phyloP scores from a whole-genome alignment of 2,329 filamentous ascomycete species.

The Fusarium solani-melongenae region DNA sequence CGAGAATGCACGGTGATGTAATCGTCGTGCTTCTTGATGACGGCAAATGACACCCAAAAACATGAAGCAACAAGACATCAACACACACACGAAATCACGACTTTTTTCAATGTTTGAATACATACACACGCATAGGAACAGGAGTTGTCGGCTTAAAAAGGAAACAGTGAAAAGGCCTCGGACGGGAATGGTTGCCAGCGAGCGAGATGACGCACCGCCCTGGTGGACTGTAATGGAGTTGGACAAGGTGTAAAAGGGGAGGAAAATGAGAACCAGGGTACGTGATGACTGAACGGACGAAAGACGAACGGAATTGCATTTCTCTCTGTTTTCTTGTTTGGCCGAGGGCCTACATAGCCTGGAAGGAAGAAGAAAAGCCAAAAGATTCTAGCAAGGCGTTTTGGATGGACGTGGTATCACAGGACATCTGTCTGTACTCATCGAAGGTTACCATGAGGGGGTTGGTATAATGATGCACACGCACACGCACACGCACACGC shows the following conservation, averaged over 20 bases:
- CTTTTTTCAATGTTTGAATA: slow-evolving; percentile 19
- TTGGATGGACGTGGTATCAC: slow-evolving; percentile 21
- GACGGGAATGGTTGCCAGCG: not conserved
- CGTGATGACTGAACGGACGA: not conserved
- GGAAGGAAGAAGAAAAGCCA: slow-evolving; percentile 9
- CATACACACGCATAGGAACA: slow-evolving; percentile 16
- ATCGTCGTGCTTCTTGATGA: slow-evolving; percentile 1
- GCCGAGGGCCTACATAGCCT: not conserved
- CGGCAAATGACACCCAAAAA: not conserved
- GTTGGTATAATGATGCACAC: slow-evolving; percentile 11
- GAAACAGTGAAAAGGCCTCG: not conserved
- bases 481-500: not conserved
- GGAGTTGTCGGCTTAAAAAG: slow-evolving; percentile 22
- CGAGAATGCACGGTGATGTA: slow-evolving; percentile 63
- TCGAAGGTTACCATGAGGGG: not conserved
- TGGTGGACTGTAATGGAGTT: slow-evolving; percentile 14
- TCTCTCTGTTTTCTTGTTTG: not conserved
- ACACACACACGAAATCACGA: not conserved
- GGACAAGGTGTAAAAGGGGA: slow-evolving; percentile 1
- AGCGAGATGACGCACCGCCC: not conserved
- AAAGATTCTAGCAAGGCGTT: slow-evolving; percentile 37
- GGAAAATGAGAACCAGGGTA: not conserved
- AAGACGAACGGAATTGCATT: not conserved
- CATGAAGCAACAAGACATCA: not conserved
- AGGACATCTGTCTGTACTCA: not conserved